These are phyloP conservation scores for Diversispora epigaea DNA, from an alignment of 192 early-diverging fungal species.

Conservation along the genomic window DNA sequence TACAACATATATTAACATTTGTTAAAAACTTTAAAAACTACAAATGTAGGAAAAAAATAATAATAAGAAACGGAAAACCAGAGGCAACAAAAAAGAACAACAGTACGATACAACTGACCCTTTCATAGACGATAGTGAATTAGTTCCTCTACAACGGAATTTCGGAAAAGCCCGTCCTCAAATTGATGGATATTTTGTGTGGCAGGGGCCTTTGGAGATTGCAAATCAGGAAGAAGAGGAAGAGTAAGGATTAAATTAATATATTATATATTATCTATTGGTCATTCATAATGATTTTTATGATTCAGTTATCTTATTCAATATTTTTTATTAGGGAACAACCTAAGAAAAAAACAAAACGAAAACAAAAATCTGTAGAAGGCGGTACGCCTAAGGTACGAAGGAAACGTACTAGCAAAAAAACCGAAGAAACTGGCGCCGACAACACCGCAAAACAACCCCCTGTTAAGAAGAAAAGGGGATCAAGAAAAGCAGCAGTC, in stretches of 20 bases:
- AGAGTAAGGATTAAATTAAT: not conserved
- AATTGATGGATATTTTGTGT: constrained; percentile 53
- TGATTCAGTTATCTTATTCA: not conserved
- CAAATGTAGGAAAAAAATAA: not conserved
- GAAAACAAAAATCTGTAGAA: constrained; percentile 7
- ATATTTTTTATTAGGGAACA: not conserved
- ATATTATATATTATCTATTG: not conserved
- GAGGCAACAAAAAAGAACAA: constrained; percentile 31
- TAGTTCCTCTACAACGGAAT: constrained; percentile 42
- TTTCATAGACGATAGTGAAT: constrained; percentile 63
- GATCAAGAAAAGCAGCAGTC: not conserved
- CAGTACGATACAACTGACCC: constrained; percentile 57
- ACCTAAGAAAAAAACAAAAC: constrained; percentile 10
- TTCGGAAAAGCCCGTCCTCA: constrained; percentile 42
- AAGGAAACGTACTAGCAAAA: constrained; percentile 3
- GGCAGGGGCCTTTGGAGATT: constrained; percentile 45
- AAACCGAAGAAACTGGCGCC: constrained; percentile 33
- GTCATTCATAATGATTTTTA: not conserved
- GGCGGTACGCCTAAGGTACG: not conserved
- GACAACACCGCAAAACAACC: constrained; percentile 15
- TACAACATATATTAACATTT: not conserved
- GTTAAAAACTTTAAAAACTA: not conserved
- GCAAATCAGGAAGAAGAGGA: constrained; percentile 37
- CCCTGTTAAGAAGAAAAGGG: not conserved
- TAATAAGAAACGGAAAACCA: not conserved